Percentiles rank a stretch among this genome's conserved stretches.
phyloP scores from a whole-genome alignment of 148 eudicot genomes.

The Rhododendron simsii region DNA sequence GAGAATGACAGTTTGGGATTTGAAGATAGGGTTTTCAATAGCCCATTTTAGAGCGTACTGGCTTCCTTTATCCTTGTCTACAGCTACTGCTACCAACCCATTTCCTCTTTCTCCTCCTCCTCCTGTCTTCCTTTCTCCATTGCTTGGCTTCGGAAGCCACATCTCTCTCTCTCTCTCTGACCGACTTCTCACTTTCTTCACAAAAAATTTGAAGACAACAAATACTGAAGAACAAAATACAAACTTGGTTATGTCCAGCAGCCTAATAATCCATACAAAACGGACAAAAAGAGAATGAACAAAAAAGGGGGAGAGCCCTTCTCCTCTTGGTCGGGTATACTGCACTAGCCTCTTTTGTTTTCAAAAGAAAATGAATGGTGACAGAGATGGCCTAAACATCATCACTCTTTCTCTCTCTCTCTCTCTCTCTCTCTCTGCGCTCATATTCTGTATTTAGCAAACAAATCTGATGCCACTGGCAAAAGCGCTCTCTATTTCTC shows the following conservation, averaged over 20 bases:
- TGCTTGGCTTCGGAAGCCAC: constrained; percentile 37
- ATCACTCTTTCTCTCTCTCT: not conserved
- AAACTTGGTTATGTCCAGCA: not conserved
- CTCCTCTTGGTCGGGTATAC: not conserved
- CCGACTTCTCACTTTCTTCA: not conserved
- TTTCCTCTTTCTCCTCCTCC: constrained; percentile 1
- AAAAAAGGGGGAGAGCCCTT: not conserved
- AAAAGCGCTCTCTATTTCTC: not conserved
- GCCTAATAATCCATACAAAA: too few species aligned
- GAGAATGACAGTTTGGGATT: constrained; percentile 49
- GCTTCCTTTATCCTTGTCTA: constrained; percentile 53
- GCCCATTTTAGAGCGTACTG: constrained; percentile 60
- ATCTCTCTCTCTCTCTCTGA: constrained; percentile 17
- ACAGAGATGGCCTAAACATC: not conserved
- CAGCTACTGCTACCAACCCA: constrained; percentile 63
- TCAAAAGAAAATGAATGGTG: not conserved
- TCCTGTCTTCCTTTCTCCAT: constrained; percentile 17
- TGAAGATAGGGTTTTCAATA: constrained; percentile 37
- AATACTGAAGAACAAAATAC: not conserved
- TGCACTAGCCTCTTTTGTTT: not conserved
- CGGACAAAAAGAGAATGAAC: not conserved
- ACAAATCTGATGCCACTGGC: not conserved
- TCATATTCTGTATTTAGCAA: not conserved
- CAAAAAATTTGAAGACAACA: not conserved
- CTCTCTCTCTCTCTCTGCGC: not conserved